Evolutionary conservation across 306 rosid genomes (phyloP).

Genomic region (Medicago lupulina): DNA sequence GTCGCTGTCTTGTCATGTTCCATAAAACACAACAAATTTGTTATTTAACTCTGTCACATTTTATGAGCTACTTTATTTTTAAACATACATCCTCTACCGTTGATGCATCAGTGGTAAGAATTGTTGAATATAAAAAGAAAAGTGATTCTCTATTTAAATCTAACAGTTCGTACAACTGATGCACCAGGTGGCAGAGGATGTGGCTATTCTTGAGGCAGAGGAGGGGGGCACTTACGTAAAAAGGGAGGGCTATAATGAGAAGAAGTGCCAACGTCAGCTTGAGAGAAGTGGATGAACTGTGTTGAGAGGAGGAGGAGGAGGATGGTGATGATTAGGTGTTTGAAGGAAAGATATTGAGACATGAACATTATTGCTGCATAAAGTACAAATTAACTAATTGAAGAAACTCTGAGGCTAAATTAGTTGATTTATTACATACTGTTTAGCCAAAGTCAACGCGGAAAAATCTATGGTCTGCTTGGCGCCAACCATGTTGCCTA

Average conservation of each 20-base stretch:
- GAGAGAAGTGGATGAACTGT: constrained; percentile 41
- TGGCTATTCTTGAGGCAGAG: background rate
- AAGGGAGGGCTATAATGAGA: constrained; percentile 65
- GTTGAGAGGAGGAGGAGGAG: constrained; percentile 43
- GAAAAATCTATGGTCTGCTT: background rate
- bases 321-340: constrained; percentile 30
- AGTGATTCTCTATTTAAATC: background rate
- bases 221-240: constrained; percentile 51
- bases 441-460: background rate
- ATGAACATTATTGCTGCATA: constrained; percentile 41
- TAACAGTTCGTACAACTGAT: background rate
- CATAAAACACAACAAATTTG: background rate
- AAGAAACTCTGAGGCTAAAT: background rate
- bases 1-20: constrained; percentile 52
- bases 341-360: background rate
- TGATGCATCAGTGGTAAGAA: background rate
- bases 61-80: background rate
- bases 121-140: too few species aligned
- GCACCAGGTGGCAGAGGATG: background rate
- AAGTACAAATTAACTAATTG: background rate
- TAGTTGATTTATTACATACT: background rate
- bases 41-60: background rate
- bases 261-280: constrained; percentile 69
- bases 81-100: background rate
- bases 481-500: background rate